These are phyloP conservation scores for Rhizophagus clarus DNA, from an alignment of 192 early-diverging fungal species.

Conservation along the genomic window DNA sequence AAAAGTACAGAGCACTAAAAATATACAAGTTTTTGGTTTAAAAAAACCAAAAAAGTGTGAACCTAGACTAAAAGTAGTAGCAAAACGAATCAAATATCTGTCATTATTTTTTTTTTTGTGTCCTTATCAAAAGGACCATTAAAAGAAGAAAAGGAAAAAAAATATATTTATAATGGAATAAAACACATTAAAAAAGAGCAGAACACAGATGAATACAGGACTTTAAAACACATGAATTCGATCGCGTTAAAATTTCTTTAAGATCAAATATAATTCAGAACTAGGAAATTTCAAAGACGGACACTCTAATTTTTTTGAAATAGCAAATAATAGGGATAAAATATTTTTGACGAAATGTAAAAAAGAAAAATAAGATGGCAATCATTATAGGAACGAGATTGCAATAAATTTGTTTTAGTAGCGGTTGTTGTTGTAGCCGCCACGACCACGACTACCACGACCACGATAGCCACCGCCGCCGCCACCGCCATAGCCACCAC, in stretches of 20 bases:
- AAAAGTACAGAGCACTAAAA: conserved; percentile 20
- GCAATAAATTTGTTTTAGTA: conserved; percentile 20
- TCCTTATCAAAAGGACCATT: conserved; percentile 15
- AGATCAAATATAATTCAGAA: not conserved
- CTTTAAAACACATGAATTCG: not conserved
- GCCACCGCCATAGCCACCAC: conserved; percentile 35
- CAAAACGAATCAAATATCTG: conserved; percentile 20
- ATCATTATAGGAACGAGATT: not conserved
- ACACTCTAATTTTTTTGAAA: conserved; percentile 25
- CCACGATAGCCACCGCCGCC: conserved; percentile 42
- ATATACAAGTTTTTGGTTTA: conserved; percentile 15
- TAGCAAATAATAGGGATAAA: conserved; percentile 21
- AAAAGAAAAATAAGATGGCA: not conserved
- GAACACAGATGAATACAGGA: not conserved
- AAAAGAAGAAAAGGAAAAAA: not conserved
- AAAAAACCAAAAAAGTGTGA: conserved; percentile 7
- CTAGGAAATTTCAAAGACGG: conserved; percentile 24
- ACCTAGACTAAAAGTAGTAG: conserved; percentile 13
- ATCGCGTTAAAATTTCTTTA: not conserved
- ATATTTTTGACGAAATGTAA: not conserved
- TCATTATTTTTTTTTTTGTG: conserved; percentile 6
- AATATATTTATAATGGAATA: not conserved
- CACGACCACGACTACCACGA: conserved; percentile 26
- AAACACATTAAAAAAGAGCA: not conserved
- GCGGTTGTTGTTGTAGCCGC: conserved; percentile 39